Conservation (phyloP, 2,329 filamentous ascomycete genomes). For the Lasiodiplodia theobromae region DNA sequence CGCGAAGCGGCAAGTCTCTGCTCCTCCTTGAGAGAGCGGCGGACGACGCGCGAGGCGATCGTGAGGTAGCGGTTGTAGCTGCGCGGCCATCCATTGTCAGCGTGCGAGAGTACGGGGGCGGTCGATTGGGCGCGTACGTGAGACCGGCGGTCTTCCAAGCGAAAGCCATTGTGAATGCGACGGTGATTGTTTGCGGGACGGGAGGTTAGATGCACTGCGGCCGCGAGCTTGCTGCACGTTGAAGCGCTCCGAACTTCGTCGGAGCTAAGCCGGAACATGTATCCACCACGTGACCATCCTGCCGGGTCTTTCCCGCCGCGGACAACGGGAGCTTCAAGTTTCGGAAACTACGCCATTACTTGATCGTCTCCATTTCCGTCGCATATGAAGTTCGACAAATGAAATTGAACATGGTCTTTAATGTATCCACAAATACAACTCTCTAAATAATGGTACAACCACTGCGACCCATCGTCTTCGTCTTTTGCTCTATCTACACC, state of each 20-base stretch:
- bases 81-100: constrained; percentile 43
- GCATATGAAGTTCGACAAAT: constrained; percentile 36
- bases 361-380: too few relatives aligned
- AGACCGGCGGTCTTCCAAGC: constrained; percentile 98
- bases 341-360: background rate
- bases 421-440: constrained; percentile 42
- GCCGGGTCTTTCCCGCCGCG: constrained; percentile 7
- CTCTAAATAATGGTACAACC: constrained; percentile 51
- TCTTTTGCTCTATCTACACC: constrained; percentile 71
- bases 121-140: constrained; percentile 65
- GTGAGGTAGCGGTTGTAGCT: constrained; percentile 99
- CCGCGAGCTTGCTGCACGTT: constrained; percentile 29
- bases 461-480: constrained; percentile 34
- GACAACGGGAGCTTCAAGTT: background rate
- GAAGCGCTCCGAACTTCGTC: constrained; percentile 29
- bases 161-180: constrained; percentile 73
- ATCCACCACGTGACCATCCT: constrained; percentile 10
- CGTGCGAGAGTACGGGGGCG: constrained; percentile 2
- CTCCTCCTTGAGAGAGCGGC: constrained; percentile 96
- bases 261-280: constrained; percentile 25
- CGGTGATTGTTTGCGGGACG: constrained; percentile 22
- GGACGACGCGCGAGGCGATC: constrained; percentile 91
- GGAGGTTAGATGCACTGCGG: constrained; percentile 18
- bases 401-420: constrained; percentile 36
- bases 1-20: constrained; percentile 87